Percentiles rank a stretch among this genome's conserved stretches.
phyloP scores from a whole-genome alignment of 306 rosid genomes.

The Prunus mira region DNA sequence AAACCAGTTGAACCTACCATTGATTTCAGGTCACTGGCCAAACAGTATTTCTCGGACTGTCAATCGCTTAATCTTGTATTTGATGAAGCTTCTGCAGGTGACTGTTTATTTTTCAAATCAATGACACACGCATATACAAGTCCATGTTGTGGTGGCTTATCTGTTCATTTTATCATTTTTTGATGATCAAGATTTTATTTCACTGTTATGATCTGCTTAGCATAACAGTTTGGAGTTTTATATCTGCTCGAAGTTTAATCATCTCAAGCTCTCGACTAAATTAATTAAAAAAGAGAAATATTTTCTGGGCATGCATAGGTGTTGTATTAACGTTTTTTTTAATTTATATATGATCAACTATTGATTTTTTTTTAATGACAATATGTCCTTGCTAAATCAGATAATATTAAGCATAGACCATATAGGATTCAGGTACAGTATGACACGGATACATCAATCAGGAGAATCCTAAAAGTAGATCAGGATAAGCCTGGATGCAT shows the following conservation, averaged over 20 bases:
- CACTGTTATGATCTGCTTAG: too few relatives aligned
- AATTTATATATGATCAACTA: not conserved
- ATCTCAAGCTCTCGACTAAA: too few relatives aligned
- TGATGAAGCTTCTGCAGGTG: constrained; percentile 81
- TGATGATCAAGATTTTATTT: not conserved
- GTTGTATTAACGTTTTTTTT: not conserved
- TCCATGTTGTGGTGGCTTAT: too few relatives aligned
- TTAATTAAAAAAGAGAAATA: not conserved
- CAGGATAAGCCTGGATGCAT: not conserved
- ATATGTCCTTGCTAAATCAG: not conserved
- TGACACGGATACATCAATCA: not conserved
- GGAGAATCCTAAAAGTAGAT: not conserved
- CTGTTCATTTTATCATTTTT: not conserved
- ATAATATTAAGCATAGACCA: not conserved
- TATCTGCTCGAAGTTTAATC: too few relatives aligned
- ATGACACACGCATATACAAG: not conserved
- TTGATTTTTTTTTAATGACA: not conserved
- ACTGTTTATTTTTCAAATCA: constrained; percentile 27
- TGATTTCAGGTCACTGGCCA: constrained; percentile 92
- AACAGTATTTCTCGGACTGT: constrained; percentile 81
- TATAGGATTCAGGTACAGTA: not conserved
- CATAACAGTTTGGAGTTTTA: too few relatives aligned
- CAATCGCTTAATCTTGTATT: constrained; percentile 81
- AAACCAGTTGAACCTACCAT: constrained; percentile 69
- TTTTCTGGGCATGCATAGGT: not conserved